Evolutionary conservation across 805 yeast species (phyloP), one percentile per base, ranked within the genome.

Genomic region (Peterozyma xylosa): DNA sequence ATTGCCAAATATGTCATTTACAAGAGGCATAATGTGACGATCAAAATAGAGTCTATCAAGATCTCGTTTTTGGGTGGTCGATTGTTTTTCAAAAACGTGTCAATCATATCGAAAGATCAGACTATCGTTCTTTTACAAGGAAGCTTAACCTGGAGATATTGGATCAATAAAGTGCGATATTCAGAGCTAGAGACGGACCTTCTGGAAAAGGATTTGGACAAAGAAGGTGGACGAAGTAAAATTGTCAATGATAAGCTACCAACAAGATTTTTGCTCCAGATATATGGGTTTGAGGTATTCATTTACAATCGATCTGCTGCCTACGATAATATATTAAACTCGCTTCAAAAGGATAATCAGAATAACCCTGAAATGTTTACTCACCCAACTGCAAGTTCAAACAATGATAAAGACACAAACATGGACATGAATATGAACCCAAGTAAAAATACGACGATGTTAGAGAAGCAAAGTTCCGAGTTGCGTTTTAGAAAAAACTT

Each of bases 71-170:
- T 93, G 1, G 95, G 89, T 3, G 98, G 98, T 1, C 72, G 96
- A 29, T 45, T 91, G 9, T 78, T 86, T 56, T 78, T 89, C 55
- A 84, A 82, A 51, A 87, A 89, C 58, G 57, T 90, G 15, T 76
- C 85, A 3, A 68, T 86, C 11, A 76, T 86, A 5, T 84, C 88
- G n/a, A 70, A 78, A 40, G 83, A 90, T 62, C 78, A 79, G 48
- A 79, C 95, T 2, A 56, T 87, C 1, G 75, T 87, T 9, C 70
- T 86, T 1, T 71, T 86, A 27, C 80, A 82, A 48, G 84, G 91
- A 1, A 76, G 78, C 52, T 56, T 91, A 27, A 86, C 95, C 0
- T 93, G 98, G 98, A 63, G 95, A 48, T 91, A 88, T 59, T 93
- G 98, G 98, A 66, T 87, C 42, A 63, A 67, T 3, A 51, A 63